phyloP scores from a whole-genome alignment of 2,329 filamentous ascomycete species.

The Xylaria sp. region DNA sequence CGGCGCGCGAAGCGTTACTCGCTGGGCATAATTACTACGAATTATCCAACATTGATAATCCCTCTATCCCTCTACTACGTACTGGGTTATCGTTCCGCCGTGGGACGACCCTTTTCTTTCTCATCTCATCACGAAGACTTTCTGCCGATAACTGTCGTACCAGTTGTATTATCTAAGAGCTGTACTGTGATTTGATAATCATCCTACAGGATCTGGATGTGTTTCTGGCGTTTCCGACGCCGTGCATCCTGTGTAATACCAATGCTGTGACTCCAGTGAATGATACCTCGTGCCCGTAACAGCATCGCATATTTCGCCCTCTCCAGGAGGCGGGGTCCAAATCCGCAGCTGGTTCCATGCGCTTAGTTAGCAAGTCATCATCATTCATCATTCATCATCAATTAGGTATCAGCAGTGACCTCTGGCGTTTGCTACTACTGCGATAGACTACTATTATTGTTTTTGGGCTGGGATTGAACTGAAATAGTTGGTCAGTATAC shows the following conservation, averaged over 20 bases:
- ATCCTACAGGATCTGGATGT: constrained; percentile 20
- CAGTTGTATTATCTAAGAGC: constrained; percentile 42
- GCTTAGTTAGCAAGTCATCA: constrained; percentile 28
- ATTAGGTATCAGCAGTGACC: not conserved
- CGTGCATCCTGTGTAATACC: constrained; percentile 36
- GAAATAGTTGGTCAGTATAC: constrained; percentile 30
- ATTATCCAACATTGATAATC: constrained; percentile 16
- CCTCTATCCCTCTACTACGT: not conserved
- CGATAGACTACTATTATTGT: constrained; percentile 22
- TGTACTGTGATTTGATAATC: constrained; percentile 34
- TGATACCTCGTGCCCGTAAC: constrained; percentile 3
- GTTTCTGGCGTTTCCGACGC: constrained; percentile 37
- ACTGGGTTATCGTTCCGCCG: constrained; percentile 23
- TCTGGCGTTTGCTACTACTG: not conserved
- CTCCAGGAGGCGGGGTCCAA: constrained; percentile 35
- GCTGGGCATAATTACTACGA: not conserved
- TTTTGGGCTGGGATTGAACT: constrained; percentile 28
- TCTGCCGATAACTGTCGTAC: constrained; percentile 8
- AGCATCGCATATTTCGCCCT: constrained; percentile 16
- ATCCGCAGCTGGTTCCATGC: constrained; percentile 23
- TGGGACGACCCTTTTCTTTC: constrained; percentile 11
- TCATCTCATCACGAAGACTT: not conserved
- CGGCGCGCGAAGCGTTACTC: constrained; percentile 7
- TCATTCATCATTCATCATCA: constrained; percentile 16
- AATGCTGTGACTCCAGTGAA: constrained; percentile 10